A percentile compares a stretch with the other conserved stretches of the same genome.
These are phyloP conservation scores for Petunia axillaris DNA, from an alignment of 257 asterid genomes.

Conservation along the genomic window DNA sequence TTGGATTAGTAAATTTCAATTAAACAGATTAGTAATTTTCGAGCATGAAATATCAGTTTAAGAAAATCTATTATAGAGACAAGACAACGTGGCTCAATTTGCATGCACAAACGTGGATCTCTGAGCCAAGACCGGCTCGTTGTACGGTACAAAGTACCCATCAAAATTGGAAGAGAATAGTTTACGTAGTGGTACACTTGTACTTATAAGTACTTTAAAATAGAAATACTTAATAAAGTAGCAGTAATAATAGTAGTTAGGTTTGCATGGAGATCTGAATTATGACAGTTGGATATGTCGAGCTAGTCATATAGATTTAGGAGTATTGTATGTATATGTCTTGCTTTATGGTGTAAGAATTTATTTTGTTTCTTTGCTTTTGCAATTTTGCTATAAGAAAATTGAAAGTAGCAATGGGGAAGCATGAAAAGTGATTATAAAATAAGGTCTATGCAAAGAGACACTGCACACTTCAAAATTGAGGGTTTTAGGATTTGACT, in stretches of 20 bases:
- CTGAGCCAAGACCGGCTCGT: constrained; percentile 20
- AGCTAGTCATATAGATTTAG: constrained; percentile 25
- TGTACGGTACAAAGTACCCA: constrained; percentile 44
- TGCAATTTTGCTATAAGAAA: neutral
- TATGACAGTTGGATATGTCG: constrained; percentile 49
- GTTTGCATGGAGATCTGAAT: constrained; percentile 44
- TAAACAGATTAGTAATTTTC: too few species aligned
- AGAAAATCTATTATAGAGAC: neutral
- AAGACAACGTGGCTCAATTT: constrained; percentile 27
- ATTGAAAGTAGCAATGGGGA: neutral
- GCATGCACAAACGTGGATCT: constrained; percentile 30
- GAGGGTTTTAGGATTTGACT: constrained; percentile 33
- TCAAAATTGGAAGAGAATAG: constrained; percentile 10
- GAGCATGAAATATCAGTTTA: too few species aligned
- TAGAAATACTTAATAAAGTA: neutral
- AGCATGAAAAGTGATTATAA: neutral
- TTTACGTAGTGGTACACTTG: constrained; percentile 19
- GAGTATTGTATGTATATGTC: neutral
- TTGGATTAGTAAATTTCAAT: too few species aligned
- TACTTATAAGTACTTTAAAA: constrained; percentile 8
- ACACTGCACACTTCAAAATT: neutral
- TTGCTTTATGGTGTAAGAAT: neutral
- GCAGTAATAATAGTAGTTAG: neutral
- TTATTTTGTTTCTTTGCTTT: constrained; percentile 18
- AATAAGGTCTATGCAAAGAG: neutral